Conservation (phyloP, 2,329 filamentous ascomycete species). For the Pseudogymnoascus sp. region DNA sequence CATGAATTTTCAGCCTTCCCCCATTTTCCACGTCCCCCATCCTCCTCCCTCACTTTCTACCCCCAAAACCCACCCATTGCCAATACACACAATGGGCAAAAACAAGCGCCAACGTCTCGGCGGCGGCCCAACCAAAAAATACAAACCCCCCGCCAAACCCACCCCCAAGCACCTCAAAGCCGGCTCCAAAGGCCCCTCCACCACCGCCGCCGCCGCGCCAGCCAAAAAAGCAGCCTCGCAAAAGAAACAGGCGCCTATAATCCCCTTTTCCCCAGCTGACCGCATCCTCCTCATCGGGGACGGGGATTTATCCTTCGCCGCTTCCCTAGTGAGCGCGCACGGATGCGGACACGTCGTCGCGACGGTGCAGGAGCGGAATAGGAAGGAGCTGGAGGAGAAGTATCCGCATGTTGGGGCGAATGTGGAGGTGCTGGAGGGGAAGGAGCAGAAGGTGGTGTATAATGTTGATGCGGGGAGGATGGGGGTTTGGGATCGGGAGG, state of each 20-base stretch:
- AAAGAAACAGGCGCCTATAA: conserved; percentile 35
- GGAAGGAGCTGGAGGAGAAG: conserved; percentile 55
- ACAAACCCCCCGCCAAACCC: conserved; percentile 10
- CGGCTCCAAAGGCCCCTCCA: not conserved
- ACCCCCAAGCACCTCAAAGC: conserved; percentile 13
- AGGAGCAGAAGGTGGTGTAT: conserved; percentile 38
- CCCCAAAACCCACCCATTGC: not conserved
- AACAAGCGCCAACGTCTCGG: conserved; percentile 20
- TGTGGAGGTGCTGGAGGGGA: conserved; percentile 43
- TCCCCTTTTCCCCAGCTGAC: conserved; percentile 61
- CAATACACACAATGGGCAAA: conserved; percentile 20
- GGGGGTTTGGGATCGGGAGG: conserved; percentile 33
- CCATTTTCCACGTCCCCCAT: not conserved
- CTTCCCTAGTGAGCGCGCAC: conserved; percentile 57
- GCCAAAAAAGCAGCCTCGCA: not conserved
- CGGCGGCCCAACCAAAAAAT: conserved; percentile 14
- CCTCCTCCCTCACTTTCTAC: not conserved
- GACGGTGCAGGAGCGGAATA: conserved; percentile 56
- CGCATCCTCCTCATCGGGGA: conserved; percentile 71
- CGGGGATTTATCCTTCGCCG: conserved; percentile 72
- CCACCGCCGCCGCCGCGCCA: conserved; percentile 8
- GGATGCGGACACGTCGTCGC: conserved; percentile 59
- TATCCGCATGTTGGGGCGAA: conserved; percentile 63
- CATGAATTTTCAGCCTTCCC: conserved; percentile 6
- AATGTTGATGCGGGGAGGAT: conserved; percentile 61